Conservation (phyloP, 306 rosid genomes). For the Prosopis cineraria region DNA sequence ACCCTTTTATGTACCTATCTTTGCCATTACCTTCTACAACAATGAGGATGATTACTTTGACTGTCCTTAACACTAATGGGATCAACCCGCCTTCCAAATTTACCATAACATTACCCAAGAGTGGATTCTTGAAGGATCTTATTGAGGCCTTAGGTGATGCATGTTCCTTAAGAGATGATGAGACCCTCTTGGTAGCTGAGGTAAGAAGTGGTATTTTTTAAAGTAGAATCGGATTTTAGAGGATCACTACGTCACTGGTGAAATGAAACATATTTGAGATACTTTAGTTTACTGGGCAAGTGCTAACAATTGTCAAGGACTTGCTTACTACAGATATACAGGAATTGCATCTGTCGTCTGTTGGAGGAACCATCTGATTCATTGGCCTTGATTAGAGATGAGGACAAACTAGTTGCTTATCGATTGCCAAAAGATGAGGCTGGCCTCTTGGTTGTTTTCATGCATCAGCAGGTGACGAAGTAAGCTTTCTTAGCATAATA, state of each 20-base stretch:
- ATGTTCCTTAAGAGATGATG: constrained; percentile 71
- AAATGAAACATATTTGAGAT: not conserved
- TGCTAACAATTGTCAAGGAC: not conserved
- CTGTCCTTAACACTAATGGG: constrained; percentile 67
- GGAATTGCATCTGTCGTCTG: constrained; percentile 44
- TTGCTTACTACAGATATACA: constrained; percentile 43
- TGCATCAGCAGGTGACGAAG: constrained; percentile 54
- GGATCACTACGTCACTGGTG: not conserved
- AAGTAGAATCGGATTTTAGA: not conserved
- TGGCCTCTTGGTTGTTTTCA: constrained; percentile 53
- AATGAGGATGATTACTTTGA: constrained; percentile 70
- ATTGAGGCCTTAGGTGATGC: constrained; percentile 55
- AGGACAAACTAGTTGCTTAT: constrained; percentile 76
- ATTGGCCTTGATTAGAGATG: constrained; percentile 66
- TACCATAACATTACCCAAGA: constrained; percentile 58
- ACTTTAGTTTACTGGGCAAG: not conserved
- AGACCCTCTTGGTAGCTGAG: constrained; percentile 78
- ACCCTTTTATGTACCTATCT: constrained; percentile 89
- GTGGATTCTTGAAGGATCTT: constrained; percentile 66
- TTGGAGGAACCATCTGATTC: constrained; percentile 60
- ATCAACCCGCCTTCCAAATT: constrained; percentile 48
- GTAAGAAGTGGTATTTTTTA: constrained; percentile 27
- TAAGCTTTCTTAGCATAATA: constrained; percentile 42
- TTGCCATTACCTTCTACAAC: constrained; percentile 81
- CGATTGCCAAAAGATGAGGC: constrained; percentile 60